Evolutionary conservation across 1,139 yeast genomes (phyloP).

Genomic region (Kodamaea sp.): DNA sequence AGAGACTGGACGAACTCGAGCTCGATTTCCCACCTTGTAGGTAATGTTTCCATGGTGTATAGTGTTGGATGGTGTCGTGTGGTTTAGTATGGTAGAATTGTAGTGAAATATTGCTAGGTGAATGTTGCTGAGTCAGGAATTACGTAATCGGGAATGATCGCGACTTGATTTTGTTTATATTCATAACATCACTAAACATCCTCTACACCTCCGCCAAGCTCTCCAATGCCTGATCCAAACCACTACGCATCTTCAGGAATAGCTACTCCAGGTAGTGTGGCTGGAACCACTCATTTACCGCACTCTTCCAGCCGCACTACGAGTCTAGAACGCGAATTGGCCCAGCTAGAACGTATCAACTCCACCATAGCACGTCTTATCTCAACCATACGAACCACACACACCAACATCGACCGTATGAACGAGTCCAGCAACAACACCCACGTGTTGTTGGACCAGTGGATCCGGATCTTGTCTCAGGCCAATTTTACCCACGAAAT

Average conservation of each 20-base stretch:
- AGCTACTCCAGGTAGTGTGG: too few species aligned
- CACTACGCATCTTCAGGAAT: too few species aligned
- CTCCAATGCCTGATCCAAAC: too few species aligned
- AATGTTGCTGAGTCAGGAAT: too few species aligned
- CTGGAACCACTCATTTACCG: too few species aligned
- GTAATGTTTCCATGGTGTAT: conserved; percentile 34
- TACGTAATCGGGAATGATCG: too few species aligned
- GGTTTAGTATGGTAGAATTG: background rate
- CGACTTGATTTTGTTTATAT: too few species aligned
- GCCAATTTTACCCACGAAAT: conserved; percentile 44
- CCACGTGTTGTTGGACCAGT: conserved; percentile 41
- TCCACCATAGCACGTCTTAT: conserved; percentile 30
- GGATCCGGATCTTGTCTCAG: conserved; percentile 49
- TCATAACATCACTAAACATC: too few species aligned
- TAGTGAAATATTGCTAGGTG: too few species aligned
- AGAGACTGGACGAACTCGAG: conserved; percentile 83
- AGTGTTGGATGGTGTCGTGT: background rate
- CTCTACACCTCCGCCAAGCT: too few species aligned
- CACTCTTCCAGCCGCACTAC: background rate
- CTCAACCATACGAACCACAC: conserved; percentile 29
- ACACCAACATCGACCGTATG: conserved; percentile 29
- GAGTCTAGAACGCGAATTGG: conserved; percentile 36
- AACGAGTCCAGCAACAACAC: conserved; percentile 37
- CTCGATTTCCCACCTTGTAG: conserved; percentile 81
- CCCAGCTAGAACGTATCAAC: conserved; percentile 36